These are phyloP conservation scores for Combretum micranthum DNA, from an alignment of 345 rosid genomes.

Conservation along the genomic window DNA sequence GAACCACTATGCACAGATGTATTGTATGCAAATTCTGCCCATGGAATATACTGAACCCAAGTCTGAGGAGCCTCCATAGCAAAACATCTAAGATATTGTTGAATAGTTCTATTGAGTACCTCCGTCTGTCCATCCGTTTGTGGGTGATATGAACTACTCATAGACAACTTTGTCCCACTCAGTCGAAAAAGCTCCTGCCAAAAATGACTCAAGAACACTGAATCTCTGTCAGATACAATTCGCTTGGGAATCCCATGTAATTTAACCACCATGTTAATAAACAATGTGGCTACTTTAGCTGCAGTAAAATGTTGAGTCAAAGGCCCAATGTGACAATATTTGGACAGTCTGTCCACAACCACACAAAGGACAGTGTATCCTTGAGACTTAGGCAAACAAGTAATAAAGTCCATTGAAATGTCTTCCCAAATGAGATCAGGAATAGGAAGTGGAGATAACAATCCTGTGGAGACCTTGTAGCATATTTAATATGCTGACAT, in stretches of 20 bases:
- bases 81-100: no score
- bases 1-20: background rate
- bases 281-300: background rate
- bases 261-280: background rate
- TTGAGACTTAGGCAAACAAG: background rate
- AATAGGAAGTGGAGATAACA: no score
- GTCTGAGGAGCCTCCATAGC: background rate
- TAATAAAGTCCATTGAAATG: background rate
- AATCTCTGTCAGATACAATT: no score
- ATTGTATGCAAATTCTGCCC: background rate
- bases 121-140: background rate
- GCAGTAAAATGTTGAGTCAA: background rate
- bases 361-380: background rate
- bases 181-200: no score
- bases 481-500: no score
- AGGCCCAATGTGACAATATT: background rate
- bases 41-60: background rate
- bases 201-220: no score
- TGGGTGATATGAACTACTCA: background rate
- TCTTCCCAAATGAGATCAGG: no score
- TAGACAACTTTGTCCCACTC: background rate
- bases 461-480: no score
- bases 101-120: no score
- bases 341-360: background rate
- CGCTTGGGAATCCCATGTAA: background rate